Conservation (phyloP, 139 green algal species). For the Tetradesmus obliquus region DNA sequence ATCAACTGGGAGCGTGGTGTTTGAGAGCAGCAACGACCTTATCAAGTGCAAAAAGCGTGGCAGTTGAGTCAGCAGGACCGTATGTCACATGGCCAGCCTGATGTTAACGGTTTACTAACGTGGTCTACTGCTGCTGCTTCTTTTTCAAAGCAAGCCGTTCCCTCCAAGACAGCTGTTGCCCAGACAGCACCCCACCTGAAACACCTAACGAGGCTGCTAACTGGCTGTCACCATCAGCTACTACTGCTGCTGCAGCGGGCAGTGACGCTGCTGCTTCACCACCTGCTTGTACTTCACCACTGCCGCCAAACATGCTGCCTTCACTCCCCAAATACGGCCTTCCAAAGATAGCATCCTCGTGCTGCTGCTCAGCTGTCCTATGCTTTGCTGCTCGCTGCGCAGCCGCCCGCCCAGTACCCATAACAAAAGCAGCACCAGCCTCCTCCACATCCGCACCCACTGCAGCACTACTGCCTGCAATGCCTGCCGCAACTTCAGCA, state of each 20-base stretch:
- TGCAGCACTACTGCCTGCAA: neutral
- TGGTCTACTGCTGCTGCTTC: neutral
- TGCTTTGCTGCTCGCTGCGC: neutral
- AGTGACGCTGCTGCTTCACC: neutral
- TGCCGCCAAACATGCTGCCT: neutral
- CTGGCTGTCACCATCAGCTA: neutral
- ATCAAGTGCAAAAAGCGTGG: no score
- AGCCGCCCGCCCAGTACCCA: constrained; percentile 35
- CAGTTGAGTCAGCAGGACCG: no score
- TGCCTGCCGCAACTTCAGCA: neutral
- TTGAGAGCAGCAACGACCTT: no score
- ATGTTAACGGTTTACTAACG: no score
- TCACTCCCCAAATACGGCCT: neutral
- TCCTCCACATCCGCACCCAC: neutral
- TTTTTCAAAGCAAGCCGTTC: constrained; percentile 14
- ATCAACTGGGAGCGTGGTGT: no score
- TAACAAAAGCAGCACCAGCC: constrained; percentile 20
- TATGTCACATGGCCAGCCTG: neutral
- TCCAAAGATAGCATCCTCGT: constrained; percentile 37
- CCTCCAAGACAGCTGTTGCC: constrained; percentile 12
- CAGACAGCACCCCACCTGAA: neutral
- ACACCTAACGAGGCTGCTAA: constrained; percentile 12
- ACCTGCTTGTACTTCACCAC: neutral
- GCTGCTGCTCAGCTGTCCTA: neutral
- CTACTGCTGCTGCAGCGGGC: neutral